Conservation (phyloP, 768 basidiomycete genomes). For the Macrocybe gigantea region DNA sequence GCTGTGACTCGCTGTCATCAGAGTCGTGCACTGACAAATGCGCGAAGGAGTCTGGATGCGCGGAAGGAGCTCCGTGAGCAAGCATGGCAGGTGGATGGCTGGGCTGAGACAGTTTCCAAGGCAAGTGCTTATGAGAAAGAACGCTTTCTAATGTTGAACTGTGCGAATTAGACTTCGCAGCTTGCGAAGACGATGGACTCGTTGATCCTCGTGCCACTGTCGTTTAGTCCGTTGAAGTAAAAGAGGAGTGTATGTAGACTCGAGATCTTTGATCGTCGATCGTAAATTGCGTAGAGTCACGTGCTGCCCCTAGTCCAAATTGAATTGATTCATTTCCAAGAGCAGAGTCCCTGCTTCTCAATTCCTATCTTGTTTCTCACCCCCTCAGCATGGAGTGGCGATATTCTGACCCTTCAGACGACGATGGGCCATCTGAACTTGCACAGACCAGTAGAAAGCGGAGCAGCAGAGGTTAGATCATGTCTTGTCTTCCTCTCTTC, state of each 20-base stretch:
- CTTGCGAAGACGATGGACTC: slow-evolving; percentile 84
- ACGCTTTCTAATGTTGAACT: slow-evolving; percentile 5
- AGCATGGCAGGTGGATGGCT: slow-evolving; percentile 93
- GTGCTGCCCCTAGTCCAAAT: not conserved
- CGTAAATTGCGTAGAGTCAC: not conserved
- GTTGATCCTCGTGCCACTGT: slow-evolving; percentile 71
- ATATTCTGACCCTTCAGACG: slow-evolving; percentile 58
- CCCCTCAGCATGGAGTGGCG: slow-evolving; percentile 43
- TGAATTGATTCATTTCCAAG: not conserved
- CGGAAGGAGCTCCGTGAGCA: slow-evolving; percentile 82
- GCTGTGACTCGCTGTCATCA: slow-evolving; percentile 20
- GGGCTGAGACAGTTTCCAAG: slow-evolving; percentile 93
- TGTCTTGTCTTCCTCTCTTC: not conserved
- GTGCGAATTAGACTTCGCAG: slow-evolving; percentile 69
- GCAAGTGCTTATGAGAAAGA: slow-evolving; percentile 28
- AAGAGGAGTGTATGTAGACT: not conserved
- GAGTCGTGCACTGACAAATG: slow-evolving; percentile 6
- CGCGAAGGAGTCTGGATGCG: slow-evolving; percentile 59
- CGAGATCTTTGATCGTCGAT: not conserved
- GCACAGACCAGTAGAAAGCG: slow-evolving; percentile 45
- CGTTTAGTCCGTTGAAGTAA: slow-evolving; percentile 84
- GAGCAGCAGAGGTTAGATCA: slow-evolving; percentile 51
- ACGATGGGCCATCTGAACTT: slow-evolving; percentile 38
- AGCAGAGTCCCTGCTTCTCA: not conserved
- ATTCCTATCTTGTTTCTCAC: slow-evolving; percentile 9